These are phyloP conservation scores for Furcasterigmium furcatum DNA, from an alignment of 2,329 filamentous ascomycete species.

Conservation along the genomic window DNA sequence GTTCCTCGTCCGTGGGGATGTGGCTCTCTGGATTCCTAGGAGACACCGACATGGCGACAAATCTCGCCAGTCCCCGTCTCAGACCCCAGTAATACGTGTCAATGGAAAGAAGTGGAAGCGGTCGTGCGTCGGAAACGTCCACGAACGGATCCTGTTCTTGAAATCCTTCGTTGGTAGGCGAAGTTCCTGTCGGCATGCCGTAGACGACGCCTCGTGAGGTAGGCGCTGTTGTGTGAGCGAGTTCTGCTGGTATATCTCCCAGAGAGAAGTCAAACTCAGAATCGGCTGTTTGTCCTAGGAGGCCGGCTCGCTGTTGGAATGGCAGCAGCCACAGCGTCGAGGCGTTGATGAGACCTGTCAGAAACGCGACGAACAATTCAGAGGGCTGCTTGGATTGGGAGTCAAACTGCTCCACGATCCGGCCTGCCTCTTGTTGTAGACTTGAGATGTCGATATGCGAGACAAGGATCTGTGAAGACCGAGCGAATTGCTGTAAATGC, in stretches of 20 bases:
- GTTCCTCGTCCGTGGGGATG: constrained; percentile 28
- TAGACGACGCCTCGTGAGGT: neutral
- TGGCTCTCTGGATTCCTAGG: constrained; percentile 22
- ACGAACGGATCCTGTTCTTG: too few relatives aligned
- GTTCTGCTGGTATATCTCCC: neutral
- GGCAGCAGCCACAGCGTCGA: neutral
- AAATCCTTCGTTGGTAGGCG: too few relatives aligned
- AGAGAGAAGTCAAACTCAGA: neutral
- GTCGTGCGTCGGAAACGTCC: too few relatives aligned
- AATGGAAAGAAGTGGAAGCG: too few relatives aligned
- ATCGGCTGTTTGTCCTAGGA: neutral
- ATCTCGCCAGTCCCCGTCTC: too few relatives aligned
- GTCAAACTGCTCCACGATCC: constrained; percentile 3
- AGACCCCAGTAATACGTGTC: too few relatives aligned
- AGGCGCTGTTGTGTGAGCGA: neutral
- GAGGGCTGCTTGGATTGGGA: neutral
- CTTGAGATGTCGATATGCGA: constrained; percentile 4
- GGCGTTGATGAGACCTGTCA: neutral
- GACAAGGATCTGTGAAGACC: neutral
- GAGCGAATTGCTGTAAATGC: constrained; percentile 4
- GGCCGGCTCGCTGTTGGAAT: neutral
- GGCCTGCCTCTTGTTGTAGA: constrained; percentile 8
- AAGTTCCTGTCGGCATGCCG: neutral
- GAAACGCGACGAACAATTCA: neutral
- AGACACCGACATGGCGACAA: constrained; percentile 14